Percentiles rank a stretch among this genome's conserved stretches.
Evolutionary conservation across 164 flowering plant species (phyloP).

Genomic region (Chimonanthus salicifolius): DNA sequence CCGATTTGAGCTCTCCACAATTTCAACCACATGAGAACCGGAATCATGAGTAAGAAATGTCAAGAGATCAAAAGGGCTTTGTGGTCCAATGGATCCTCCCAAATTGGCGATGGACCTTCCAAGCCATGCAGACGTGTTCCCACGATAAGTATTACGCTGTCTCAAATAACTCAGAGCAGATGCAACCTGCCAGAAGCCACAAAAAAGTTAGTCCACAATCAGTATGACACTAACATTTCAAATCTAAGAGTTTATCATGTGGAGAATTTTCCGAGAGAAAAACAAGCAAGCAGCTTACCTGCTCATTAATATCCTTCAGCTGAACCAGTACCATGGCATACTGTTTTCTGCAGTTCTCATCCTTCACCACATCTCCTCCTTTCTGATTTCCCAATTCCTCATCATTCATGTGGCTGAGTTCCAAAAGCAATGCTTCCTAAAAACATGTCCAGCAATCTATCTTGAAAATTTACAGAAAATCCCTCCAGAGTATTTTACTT

Average conservation of each 20-base stretch:
- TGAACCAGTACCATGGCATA: slow-evolving; percentile 55
- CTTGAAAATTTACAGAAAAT: too few species aligned
- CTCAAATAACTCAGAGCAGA: slow-evolving; percentile 49
- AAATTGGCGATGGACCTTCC: slow-evolving; percentile 17
- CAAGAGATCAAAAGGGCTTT: slow-evolving; percentile 26
- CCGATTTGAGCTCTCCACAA: slow-evolving; percentile 47
- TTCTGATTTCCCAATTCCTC: slow-evolving; percentile 41
- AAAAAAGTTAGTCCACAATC: not conserved
- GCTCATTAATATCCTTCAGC: slow-evolving; percentile 50
- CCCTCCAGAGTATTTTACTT: too few species aligned
- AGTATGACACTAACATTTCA: not conserved
- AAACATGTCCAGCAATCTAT: not conserved
- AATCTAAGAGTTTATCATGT: not conserved
- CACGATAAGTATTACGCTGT: slow-evolving; percentile 53
- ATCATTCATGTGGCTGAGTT: slow-evolving; percentile 57
- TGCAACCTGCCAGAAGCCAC: slow-evolving; percentile 39
- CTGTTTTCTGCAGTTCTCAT: slow-evolving; percentile 42
- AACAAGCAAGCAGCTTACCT: slow-evolving; percentile 31
- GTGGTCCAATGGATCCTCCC: slow-evolving; percentile 19
- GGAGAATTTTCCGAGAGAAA: too few species aligned
- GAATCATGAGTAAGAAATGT: slow-evolving; percentile 29
- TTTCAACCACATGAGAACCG: slow-evolving; percentile 43
- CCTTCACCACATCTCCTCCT: slow-evolving; percentile 38
- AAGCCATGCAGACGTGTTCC: slow-evolving; percentile 26
- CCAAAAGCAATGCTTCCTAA: slow-evolving; percentile 55